Percentiles rank a stretch among this genome's conserved stretches.
phyloP scores from a whole-genome alignment of 768 basidiomycete genomes.

The Pleurotus giganteus region DNA sequence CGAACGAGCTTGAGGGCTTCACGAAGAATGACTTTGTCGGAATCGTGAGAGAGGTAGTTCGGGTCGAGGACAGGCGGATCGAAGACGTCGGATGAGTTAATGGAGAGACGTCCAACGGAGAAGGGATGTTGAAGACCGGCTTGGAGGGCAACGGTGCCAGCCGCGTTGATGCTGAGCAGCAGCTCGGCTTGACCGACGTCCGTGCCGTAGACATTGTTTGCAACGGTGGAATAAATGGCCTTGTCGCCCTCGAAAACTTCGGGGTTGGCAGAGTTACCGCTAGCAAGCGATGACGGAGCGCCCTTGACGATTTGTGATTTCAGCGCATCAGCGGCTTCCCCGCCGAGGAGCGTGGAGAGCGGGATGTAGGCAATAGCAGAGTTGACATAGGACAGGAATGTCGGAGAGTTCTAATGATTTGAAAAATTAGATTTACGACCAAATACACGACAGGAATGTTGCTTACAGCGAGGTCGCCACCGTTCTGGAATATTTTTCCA shows the following conservation, averaged over 20 bases:
- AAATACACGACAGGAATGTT: not conserved
- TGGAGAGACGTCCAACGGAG: constrained; percentile 59
- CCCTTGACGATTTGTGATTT: constrained; percentile 28
- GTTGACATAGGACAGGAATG: constrained; percentile 45
- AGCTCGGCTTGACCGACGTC: constrained; percentile 57
- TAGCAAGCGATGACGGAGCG: constrained; percentile 39
- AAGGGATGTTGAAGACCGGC: constrained; percentile 66
- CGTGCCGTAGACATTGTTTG: constrained; percentile 35
- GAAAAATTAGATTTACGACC: not conserved
- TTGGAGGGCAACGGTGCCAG: constrained; percentile 50
- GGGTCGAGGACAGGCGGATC: constrained; percentile 64
- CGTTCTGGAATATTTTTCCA: not conserved
- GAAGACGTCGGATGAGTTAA: constrained; percentile 60
- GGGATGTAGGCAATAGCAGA: no score
- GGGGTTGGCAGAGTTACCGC: constrained; percentile 26
- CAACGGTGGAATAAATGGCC: constrained; percentile 47
- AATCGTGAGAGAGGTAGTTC: constrained; percentile 53
- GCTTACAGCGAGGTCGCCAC: constrained; percentile 3
- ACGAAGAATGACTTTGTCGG: constrained; percentile 47
- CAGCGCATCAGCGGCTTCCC: constrained; percentile 28
- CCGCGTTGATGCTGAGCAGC: constrained; percentile 38
- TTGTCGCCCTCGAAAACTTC: constrained; percentile 53
- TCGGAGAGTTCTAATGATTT: constrained; percentile 5
- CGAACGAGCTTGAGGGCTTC: constrained; percentile 66
- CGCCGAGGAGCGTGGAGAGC: constrained; percentile 37